phyloP scores from a whole-genome alignment of 31 red algal genomes.

The Pterothamnion heteromorphum region DNA sequence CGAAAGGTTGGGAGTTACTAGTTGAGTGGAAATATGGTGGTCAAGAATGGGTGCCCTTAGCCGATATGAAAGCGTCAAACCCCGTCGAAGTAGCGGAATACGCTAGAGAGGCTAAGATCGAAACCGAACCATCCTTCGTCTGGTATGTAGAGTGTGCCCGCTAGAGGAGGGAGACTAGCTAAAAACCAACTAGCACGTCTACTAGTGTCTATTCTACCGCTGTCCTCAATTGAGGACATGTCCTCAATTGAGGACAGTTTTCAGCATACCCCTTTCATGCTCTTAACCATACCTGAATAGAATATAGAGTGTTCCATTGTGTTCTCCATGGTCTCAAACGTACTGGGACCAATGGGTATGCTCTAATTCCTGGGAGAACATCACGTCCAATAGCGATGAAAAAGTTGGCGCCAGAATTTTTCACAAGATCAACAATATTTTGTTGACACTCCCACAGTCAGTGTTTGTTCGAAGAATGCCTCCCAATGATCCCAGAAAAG shows the following conservation, averaged over 20 bases:
- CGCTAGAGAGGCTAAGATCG: too few relatives aligned
- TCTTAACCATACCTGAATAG: not conserved
- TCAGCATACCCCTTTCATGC: not conserved
- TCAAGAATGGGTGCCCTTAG: not conserved
- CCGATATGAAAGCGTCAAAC: too few relatives aligned
- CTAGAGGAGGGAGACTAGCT: too few relatives aligned
- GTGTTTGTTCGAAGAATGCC: not conserved
- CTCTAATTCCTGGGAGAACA: not conserved
- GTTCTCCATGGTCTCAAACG: not conserved
- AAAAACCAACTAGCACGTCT: too few relatives aligned
- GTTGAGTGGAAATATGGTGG: not conserved
- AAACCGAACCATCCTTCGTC: too few relatives aligned
- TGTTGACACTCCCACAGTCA: not conserved
- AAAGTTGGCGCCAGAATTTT: not conserved
- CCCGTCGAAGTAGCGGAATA: too few relatives aligned
- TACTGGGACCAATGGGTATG: not conserved
- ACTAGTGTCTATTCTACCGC: constrained; percentile 1
- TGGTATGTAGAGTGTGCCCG: too few relatives aligned
- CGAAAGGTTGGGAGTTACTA: not conserved
- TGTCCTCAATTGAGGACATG: not conserved
- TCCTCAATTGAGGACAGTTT: not conserved
- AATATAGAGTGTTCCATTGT: not conserved
- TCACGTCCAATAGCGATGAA: too few relatives aligned
- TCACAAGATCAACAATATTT: not conserved
- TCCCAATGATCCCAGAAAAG: not conserved